Evolutionary conservation across 2,329 filamentous ascomycete genomes (phyloP), one percentile per base, ranked within the genome.

Genomic region (Sporothrix globosa): DNA sequence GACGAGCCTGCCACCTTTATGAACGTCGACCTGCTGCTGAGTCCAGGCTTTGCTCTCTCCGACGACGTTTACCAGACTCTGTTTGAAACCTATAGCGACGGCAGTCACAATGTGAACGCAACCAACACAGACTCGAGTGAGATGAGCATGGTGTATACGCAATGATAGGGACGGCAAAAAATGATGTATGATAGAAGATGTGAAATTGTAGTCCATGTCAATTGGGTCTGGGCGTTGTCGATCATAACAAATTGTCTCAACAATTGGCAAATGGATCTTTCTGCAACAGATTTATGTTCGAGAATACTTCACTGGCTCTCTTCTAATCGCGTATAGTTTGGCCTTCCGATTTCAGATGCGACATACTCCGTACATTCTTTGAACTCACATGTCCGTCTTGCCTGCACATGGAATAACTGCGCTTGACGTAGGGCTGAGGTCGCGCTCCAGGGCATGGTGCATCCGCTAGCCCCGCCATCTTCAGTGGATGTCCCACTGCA

Each of bases 1-100:
- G 63, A 66, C 19, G 63, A 66, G 46, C 63, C 63, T 17, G 44
- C 46, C 44, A 66, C 44, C 1, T 66, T 66, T 48, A 9, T 34
- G 9, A 52, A 52, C 17, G 63, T 66, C 4, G 63, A 66, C 46
- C 46, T 50, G 5, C 41, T 66, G 24, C 27, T 66, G 17, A 66
- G 63, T 3, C 63, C 52, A 9, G 52, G 65, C 3, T 67, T 67
- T 44, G 65, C 65, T 5, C 34, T 67, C 3, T 67, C 65, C 3
- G 52, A 67, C 52, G 52, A 53, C n/a, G 30, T 67, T 4, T 67
- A 10, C 27, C 44, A 66, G 17, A 52, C 27, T 7, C 19, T 66
- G 17, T 66, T 66, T 10, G 46, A 66, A 10, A 63, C 21, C 41
- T 63, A 63, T n/a, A 41, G 21, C 5, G 24, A 24, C 9, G 41